Base-by-base conservation (phyloP, 352 stramenopile genomes). In the Globisporangium lucens region DNA sequence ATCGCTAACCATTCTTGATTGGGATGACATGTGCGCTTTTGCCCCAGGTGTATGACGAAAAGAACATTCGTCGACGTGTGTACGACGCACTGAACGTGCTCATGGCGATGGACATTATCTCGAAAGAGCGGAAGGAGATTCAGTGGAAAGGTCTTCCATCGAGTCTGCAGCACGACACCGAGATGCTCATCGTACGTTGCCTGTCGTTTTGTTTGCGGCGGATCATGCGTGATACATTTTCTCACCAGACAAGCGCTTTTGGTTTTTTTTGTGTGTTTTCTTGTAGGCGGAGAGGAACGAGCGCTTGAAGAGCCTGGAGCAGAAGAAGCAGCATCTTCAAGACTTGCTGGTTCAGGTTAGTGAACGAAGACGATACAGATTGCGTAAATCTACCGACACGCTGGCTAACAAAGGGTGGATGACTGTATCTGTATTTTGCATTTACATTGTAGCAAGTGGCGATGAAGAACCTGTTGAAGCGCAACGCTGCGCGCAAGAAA, bases 31-130 rank as follows among this genome's bases (percentile, higher is more conserved):
- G 33, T 55, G 35, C 13, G 15, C 17, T 33, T 59, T 29, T 61
- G 33, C 12, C 62, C 56, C 43, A 94, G 77, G 82, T 89, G n/a
- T 97, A 97, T 69, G 91, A 97, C 66, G 91, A 97, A 64, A 97
- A 97, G 68, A 99, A 99, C 70, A 98, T 99, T 61, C 91, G 97
- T 43, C 87, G 97, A 22, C 89, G 97, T 59, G 96, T 99, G 7
- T 99, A 99, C 66, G 97, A 99, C 69, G 96, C 96, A 35, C 76
- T 99, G 15, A 99, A 99, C 73, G 97, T 99, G 17, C 77, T 99
- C 29, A 98, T 98, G 93, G 97, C 97, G 13, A 98, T 99, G 93
- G 96, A 99, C 56, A 99, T 99, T 61, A 99, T 99, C 62, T 94
- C 86, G 33, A 99, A 99, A 76, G 95, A 99, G 65, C 96, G 97